Base-by-base conservation (phyloP, 371 early-diverging fungal species). In the Haplosporangium sp. region DNA sequence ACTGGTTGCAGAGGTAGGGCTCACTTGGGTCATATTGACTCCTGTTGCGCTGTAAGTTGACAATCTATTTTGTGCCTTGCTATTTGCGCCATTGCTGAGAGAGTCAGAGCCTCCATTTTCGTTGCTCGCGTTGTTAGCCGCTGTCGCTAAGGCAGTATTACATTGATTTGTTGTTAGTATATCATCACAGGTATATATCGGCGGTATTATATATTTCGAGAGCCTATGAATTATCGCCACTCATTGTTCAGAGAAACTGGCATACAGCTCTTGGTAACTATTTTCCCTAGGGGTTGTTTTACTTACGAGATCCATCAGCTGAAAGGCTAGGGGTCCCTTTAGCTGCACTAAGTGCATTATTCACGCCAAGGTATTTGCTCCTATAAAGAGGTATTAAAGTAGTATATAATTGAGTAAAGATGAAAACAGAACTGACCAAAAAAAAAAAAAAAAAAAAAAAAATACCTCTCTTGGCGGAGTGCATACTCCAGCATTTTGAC, bases 401-500 rank as follows among this genome's bases (percentile, higher is more conserved):
- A 27, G 19, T 19, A 19, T n/a, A 19, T 44, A 20, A 45, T 19
- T 7, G 27, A 35, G 3, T 4, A 15, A 17, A 17, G 35, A 63
- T 62, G 27, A 4, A 61, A 42, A 15, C 61, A 57, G 34, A 5
- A 34, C 45, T 19, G 47, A 59, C 17, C 35, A 58, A 63, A 48
- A 37, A 34, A 37, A 15, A 55, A 67, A 19, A 60, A 19, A 35
- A 34, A n/a, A 40, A 37, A 20, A 60, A 19, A 19, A 15, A 10
- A 11, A 19, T 71, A 67, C 78, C 78, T 89, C 76, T 94, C 93
- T 72, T 92, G 90, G 61, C 87, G 74, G 58, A 97, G 77, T 13
- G 95, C 93, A 83, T 88, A 94, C 85, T 97, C 96, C 17, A 97
- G 86, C 96, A 97, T 95, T 82, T 94, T 94, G 35, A 95, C 90